Evolutionary conservation across 345 rosid species (phyloP), one percentile per base, ranked within the genome.

Genomic region (Eucalyptus fibrosa): DNA sequence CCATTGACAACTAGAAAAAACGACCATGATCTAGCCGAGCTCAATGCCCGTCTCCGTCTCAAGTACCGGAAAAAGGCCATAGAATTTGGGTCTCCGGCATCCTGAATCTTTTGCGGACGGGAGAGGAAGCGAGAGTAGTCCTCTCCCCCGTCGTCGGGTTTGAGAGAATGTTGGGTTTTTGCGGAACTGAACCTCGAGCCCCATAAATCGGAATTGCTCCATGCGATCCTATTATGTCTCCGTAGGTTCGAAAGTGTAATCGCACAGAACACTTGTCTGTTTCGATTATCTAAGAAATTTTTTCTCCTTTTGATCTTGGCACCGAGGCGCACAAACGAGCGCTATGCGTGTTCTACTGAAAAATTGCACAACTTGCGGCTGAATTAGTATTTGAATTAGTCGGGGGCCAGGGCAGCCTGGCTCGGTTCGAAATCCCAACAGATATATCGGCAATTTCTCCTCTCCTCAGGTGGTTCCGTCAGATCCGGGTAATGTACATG

Each of bases 161-260:
- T 7, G 37, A 7, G 72, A 34, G 5, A 67, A 67, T 32, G 23
- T 30, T 19, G 6, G 40, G 42, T 1, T 32, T 67, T 34, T 4
- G 12, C 2, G 2, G 42, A 67, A 4, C 23, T 3, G 12, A 16
- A 67, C 23, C 23, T 69, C 13, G 4, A 32, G 13, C 81, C 81
- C 44, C 81, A 9, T 18, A 34, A 19, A 34, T 69, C 14, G 1
- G 9, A 9, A 17, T 37, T 10, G 15, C 82, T 72, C 45, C 14
- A 37, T 0, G 5, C 1, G 12, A 10, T 34, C 82, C 4, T 5
- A 0, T 0, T 10, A 19, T 3, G 7, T 37, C 1, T 21, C 1
- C 1, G 0, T 72, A 8, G 8, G 28, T 37, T 37, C 5, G 1
- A 72, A 72, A 21, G 83, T 72, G 45, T 21, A 11, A 11, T 72